Percentiles rank a stretch among this genome's conserved stretches.
phyloP scores from a whole-genome alignment of 1,139 yeast species.

The Saccharomycopsis hybrid region DNA sequence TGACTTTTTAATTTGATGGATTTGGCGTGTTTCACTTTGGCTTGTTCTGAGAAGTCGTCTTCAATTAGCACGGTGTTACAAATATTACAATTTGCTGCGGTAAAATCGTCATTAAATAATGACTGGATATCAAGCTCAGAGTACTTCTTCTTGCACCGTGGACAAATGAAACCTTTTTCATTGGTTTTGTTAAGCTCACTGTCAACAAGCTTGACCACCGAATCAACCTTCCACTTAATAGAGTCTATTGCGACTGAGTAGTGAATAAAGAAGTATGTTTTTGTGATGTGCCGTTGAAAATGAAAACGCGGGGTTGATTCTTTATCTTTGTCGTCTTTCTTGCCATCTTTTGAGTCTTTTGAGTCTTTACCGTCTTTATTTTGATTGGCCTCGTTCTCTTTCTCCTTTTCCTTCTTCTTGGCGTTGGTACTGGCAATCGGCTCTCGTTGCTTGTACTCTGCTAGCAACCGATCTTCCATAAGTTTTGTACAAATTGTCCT shows the following conservation, averaged over 20 bases:
- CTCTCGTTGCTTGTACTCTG: slow-evolving; percentile 59
- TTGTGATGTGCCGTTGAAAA: slow-evolving; percentile 48
- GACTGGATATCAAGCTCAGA: slow-evolving; percentile 86
- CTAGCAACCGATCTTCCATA: slow-evolving; percentile 72
- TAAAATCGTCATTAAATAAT: slow-evolving; percentile 67
- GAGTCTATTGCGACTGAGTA: slow-evolving; percentile 93
- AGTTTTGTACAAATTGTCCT: slow-evolving; percentile 75
- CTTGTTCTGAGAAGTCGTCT: slow-evolving; percentile 83
- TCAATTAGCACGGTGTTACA: slow-evolving; percentile 76
- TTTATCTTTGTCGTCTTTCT: not conserved
- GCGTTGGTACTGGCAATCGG: slow-evolving; percentile 2
- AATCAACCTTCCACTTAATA: slow-evolving; percentile 92
- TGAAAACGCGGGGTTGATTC: not conserved
- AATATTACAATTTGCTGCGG: slow-evolving; percentile 77
- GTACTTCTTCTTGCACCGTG: slow-evolving; percentile 73
- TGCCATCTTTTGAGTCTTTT: not conserved
- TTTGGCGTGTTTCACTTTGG: slow-evolving; percentile 73
- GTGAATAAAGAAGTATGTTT: slow-evolving; percentile 83
- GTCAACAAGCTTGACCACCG: slow-evolving; percentile 69
- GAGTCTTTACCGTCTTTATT: not conserved
- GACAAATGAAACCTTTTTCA: slow-evolving; percentile 92
- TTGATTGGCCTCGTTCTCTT: no score
- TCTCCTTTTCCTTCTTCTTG: not conserved
- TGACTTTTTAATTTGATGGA: slow-evolving; percentile 83
- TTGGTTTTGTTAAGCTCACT: slow-evolving; percentile 78